Evolutionary conservation across 2,329 filamentous ascomycete genomes (phyloP).

Genomic region (Tricladium varicosporioides): DNA sequence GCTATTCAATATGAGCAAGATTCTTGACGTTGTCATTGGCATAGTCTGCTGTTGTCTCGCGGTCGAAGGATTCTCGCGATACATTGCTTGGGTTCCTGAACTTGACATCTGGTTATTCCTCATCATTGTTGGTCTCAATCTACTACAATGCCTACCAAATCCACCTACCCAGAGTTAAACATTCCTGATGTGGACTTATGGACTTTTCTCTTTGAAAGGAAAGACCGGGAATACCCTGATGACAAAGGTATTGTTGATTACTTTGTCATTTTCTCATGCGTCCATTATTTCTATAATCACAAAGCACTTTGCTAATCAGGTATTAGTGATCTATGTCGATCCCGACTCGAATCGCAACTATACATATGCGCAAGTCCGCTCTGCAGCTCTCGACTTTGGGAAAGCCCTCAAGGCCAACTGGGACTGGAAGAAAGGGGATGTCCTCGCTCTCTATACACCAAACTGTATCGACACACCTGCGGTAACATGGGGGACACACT

Average conservation of each 20-base stretch:
- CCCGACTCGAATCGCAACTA: constrained; percentile 66
- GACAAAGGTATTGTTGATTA: constrained; percentile 59
- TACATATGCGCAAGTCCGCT: constrained; percentile 66
- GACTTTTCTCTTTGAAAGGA: constrained; percentile 71
- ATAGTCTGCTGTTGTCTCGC: constrained; percentile 22
- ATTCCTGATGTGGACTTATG: constrained; percentile 78
- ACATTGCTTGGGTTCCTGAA: constrained; percentile 28
- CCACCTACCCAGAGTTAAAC: constrained; percentile 42
- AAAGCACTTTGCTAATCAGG: background rate
- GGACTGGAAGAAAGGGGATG: constrained; percentile 80
- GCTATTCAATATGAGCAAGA: constrained; percentile 18
- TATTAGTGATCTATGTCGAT: constrained; percentile 73
- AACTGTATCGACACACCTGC: constrained; percentile 83
- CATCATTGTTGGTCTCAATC: constrained; percentile 28
- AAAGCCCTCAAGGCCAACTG: constrained; percentile 72
- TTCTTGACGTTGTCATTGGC: constrained; percentile 21
- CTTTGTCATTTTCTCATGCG: constrained; percentile 2
- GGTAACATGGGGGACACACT: constrained; percentile 74
- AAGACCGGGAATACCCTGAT: constrained; percentile 62
- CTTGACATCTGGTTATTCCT: constrained; percentile 26
- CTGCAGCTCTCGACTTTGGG: constrained; percentile 71
- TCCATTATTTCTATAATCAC: background rate
- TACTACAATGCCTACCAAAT: constrained; percentile 33
- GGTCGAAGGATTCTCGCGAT: constrained; percentile 22
- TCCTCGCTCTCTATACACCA: constrained; percentile 77